Conservation (phyloP, 768 basidiomycete genomes). For the Panellus pusillus region DNA sequence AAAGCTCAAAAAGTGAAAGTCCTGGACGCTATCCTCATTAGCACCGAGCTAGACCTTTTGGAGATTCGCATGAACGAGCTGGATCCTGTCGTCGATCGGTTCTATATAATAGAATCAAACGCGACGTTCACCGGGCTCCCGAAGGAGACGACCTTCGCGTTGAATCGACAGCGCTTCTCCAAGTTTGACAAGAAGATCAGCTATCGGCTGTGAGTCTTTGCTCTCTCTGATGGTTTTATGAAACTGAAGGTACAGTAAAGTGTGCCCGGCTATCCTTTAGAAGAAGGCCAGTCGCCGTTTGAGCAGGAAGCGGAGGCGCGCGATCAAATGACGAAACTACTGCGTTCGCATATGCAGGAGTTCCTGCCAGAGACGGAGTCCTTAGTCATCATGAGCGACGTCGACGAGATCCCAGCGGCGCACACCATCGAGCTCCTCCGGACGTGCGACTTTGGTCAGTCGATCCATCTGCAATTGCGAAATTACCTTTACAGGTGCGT, state of each 20-base stretch:
- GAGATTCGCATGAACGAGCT: conserved; percentile 66
- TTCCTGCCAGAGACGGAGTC: conserved; percentile 32
- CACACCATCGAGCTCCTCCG: conserved; percentile 53
- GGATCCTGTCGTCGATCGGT: conserved; percentile 53
- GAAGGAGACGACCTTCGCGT: conserved; percentile 51
- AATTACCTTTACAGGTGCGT: conserved; percentile 58
- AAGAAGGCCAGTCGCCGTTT: conserved; percentile 46
- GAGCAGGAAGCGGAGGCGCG: conserved; percentile 50
- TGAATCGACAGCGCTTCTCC: conserved; percentile 45
- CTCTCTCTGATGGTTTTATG: not conserved
- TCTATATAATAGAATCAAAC: conserved; percentile 63
- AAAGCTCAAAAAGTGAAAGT: conserved; percentile 39
- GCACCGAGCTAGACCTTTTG: conserved; percentile 61
- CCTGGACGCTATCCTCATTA: conserved; percentile 60
- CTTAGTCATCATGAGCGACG: conserved; percentile 61
- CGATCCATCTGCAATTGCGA: conserved; percentile 61
- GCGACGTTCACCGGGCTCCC: conserved; percentile 61
- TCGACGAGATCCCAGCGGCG: conserved; percentile 60
- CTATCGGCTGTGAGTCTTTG: conserved; percentile 43
- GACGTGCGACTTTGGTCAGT: conserved; percentile 50
- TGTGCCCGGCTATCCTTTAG: conserved; percentile 45
- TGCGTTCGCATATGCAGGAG: conserved; percentile 37
- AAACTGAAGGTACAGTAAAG: conserved; percentile 24
- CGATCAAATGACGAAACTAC: conserved; percentile 47
- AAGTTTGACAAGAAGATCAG: conserved; percentile 55